Evolutionary conservation across 2,329 filamentous ascomycete species (phyloP).

Genomic region (Elsinoe australis): DNA sequence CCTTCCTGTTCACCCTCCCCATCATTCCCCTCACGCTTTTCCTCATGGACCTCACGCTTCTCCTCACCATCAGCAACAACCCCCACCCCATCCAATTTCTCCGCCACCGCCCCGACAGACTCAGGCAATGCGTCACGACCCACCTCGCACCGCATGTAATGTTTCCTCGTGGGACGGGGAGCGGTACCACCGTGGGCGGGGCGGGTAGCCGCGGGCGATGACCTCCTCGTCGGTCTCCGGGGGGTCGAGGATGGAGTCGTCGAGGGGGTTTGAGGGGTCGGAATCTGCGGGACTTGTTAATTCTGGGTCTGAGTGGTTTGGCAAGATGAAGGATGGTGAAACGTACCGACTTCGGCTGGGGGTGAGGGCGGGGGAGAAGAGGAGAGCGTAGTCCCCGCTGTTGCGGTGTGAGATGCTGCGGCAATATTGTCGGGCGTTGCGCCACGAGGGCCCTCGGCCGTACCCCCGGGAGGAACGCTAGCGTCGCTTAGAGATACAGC

Average conservation of each 20-base stretch:
- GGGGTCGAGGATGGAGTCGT: no score
- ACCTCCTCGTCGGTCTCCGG: neutral
- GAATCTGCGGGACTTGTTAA: no score
- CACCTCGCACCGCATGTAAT: neutral
- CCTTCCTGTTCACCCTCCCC: neutral
- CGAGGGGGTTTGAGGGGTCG: no score
- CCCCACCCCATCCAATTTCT: neutral
- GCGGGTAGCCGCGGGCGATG: neutral
- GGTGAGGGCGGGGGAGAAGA: no score
- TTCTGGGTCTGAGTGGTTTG: no score
- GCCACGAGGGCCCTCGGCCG: neutral
- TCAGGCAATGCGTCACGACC: neutral
- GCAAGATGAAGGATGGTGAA: no score
- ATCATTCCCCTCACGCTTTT: neutral
- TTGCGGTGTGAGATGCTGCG: neutral
- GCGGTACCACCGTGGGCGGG: neutral
- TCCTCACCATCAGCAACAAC: neutral
- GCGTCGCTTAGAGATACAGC: neutral
- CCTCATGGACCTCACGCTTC: neutral
- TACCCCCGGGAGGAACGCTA: no score
- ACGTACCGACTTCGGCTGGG: no score
- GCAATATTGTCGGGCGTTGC: neutral
- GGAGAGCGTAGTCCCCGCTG: no score
- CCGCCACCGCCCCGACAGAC: neutral
- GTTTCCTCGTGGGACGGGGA: neutral